phyloP scores from a whole-genome alignment of 2,329 filamentous ascomycete genomes.

The Cytospora chrysosperma region DNA sequence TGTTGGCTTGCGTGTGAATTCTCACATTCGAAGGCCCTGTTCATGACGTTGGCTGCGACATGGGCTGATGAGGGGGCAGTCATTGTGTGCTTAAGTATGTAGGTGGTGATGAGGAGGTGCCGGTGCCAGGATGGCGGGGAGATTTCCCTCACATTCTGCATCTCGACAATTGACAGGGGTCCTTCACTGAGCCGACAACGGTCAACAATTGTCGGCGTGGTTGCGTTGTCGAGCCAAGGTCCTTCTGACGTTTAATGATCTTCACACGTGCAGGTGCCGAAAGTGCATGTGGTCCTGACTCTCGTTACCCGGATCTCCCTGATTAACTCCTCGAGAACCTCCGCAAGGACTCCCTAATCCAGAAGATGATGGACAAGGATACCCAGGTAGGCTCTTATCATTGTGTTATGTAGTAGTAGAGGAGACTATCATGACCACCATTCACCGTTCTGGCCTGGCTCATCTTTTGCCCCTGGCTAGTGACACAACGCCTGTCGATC shows the following conservation, averaged over 20 bases:
- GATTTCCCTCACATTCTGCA: background rate
- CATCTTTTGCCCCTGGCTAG: slow-evolving; percentile 15
- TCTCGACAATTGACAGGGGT: background rate
- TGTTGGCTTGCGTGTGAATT: too few species aligned
- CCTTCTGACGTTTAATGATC: background rate
- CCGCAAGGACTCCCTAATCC: too few species aligned
- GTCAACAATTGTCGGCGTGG: background rate
- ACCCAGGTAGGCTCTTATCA: background rate
- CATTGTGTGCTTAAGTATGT: too few species aligned
- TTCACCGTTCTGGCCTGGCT: background rate
- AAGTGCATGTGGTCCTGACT: background rate
- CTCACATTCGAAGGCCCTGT: too few species aligned
- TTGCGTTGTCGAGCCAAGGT: background rate
- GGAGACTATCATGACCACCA: background rate
- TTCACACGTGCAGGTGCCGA: background rate
- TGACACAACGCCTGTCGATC: background rate
- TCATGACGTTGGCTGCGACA: too few species aligned
- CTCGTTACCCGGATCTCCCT: background rate
- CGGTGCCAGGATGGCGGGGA: too few species aligned
- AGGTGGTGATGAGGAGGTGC: too few species aligned
- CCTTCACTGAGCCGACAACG: background rate
- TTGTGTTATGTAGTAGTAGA: too few species aligned
- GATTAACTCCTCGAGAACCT: background rate
- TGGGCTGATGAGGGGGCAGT: too few species aligned
- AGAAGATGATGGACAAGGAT: background rate